phyloP scores from a whole-genome alignment of 2,329 filamentous ascomycete genomes.

The Fusarium penzigii region DNA sequence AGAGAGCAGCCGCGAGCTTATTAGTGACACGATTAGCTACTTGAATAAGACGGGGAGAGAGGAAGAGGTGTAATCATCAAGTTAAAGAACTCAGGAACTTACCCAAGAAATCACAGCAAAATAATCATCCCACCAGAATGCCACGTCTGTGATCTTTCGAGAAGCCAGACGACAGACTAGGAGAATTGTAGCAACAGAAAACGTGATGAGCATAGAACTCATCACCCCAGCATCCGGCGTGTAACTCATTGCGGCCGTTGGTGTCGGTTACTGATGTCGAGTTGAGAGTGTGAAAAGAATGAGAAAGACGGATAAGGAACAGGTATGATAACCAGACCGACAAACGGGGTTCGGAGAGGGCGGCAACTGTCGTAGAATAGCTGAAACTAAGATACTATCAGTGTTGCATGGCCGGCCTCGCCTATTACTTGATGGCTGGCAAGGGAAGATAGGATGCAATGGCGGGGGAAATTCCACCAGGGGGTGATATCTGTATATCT shows the following conservation, averaged over 20 bases:
- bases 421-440: neutral
- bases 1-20: constrained; percentile 9
- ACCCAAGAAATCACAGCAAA: constrained; percentile 15
- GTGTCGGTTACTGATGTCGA: neutral
- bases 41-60: neutral
- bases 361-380: neutral
- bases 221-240: constrained; percentile 15
- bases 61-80: neutral
- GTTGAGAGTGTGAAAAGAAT: neutral
- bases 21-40: neutral
- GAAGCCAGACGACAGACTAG: constrained; percentile 11
- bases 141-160: constrained; percentile 12
- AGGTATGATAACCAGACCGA: neutral
- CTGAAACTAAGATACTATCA: neutral
- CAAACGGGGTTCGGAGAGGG: neutral
- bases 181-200: constrained; percentile 8
- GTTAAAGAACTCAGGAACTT: neutral
- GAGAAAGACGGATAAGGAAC: neutral
- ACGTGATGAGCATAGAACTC: constrained; percentile 13
- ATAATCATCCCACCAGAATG: constrained; percentile 16
- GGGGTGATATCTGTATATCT: neutral
- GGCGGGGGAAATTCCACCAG: neutral
- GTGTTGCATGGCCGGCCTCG: neutral
- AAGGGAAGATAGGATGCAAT: neutral
- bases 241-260: constrained; percentile 1